Conservation (phyloP, 2,329 filamentous ascomycete genomes). For the Fusarium gaditjirri region DNA sequence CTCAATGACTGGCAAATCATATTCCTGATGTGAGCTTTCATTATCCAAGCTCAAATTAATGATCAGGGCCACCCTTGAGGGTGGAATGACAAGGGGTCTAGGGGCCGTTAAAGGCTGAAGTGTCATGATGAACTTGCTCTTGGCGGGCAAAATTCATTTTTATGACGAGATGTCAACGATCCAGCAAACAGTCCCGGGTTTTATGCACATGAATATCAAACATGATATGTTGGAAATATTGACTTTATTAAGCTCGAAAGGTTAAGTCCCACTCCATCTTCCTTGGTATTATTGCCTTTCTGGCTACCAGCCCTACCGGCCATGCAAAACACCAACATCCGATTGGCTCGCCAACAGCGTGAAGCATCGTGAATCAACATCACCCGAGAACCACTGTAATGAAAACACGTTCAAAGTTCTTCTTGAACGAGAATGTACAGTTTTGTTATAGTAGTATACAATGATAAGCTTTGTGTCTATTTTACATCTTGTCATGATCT, state of each 20-base stretch:
- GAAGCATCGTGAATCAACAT: slow-evolving; percentile 11
- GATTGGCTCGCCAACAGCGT: slow-evolving; percentile 19
- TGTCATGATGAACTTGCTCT: neutral
- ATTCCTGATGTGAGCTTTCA: neutral
- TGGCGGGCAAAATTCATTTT: neutral
- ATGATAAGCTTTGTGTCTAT: slow-evolving; percentile 24
- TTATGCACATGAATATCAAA: neutral
- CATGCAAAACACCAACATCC: slow-evolving; percentile 20
- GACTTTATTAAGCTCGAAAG: neutral
- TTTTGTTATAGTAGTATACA: slow-evolving; percentile 37
- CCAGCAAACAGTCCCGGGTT: neutral
- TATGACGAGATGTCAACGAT: neutral
- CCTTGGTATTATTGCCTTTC: slow-evolving; percentile 2
- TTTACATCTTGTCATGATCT: slow-evolving; percentile 40
- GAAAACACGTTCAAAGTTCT: neutral
- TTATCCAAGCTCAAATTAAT: slow-evolving; percentile 34
- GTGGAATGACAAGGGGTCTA: slow-evolving; percentile 20
- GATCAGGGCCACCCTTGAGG: slow-evolving; percentile 30
- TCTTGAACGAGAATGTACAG: neutral
- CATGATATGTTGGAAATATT: neutral
- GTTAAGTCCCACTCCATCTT: slow-evolving; percentile 9
- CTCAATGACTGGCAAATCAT: slow-evolving; percentile 30
- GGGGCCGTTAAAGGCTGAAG: neutral
- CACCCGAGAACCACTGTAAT: neutral
- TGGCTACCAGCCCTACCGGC: slow-evolving; percentile 32